Base-by-base conservation (phyloP, 2,329 filamentous ascomycete genomes). In the Fusarium clavum region DNA sequence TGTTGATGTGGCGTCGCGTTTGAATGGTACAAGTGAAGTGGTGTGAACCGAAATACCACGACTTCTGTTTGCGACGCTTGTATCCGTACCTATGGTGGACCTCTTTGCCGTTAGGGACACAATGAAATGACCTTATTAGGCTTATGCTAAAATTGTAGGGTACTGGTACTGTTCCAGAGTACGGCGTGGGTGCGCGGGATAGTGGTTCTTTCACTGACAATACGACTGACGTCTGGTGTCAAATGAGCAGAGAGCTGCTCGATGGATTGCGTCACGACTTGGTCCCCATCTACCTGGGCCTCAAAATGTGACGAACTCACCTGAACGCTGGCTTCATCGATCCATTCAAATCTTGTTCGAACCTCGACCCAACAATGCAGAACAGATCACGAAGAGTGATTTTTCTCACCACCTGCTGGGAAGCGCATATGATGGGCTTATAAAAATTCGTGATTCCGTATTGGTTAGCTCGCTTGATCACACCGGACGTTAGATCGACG, bases 261-360 rank as follows among this genome's bases (percentile, higher is more conserved):
- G 46, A 71, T 61, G 48, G 66, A 75, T 74, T 71, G 71, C 73
- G 73, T 75, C 73, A 75, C 67, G 68, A 73, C 65, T 62, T 57
- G 48, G 40, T 55, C 32, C 53, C 45, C 49, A 48, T 22, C 25
- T 47, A 51, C 25, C 47, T 46, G 25, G 32, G 32, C 30, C 18
- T 68, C 22, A 32, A 38, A 32, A 45, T 32, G 32, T 52, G 32
- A 44, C 32, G 40, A 56, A 53, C 58, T 67, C 55, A 52, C 52
- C 41, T 40, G 38, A 67, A 59, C 55, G 59, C 61, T 63, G 60
- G 34, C 27, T 61, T 58, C 52, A 34, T 56, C 40, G 29, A 14
- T 40, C 47, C 48, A 51, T 54, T 47, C 58, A 41, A 49, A 40
- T 46, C 51, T 32, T 43, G 29, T 22, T 48, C 49, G 51, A 54